Evolutionary conservation across 108 stramenopile species (phyloP), one percentile per base, ranked within the genome.

Genomic region (Cyclotella choctawhatcheeana): DNA sequence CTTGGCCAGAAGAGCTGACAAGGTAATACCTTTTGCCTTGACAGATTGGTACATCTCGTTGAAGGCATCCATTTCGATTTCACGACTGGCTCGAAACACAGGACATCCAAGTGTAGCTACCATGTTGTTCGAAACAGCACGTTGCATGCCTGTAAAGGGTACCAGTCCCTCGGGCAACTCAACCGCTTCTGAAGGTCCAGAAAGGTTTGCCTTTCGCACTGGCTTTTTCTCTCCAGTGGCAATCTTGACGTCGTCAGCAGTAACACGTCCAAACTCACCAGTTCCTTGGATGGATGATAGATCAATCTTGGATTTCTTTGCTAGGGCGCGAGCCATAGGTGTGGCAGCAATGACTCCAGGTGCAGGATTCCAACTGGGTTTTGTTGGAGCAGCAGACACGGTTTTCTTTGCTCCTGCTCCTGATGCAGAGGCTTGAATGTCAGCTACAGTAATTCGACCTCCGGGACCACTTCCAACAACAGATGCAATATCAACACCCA

Each of bases 51-150:
- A 99, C 50, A 99, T 79, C 24, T 82, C 88, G 75, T 99, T 95
- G 77, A 99, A 97, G 16, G 78, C 81, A 63, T 96, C 92, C 88
- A 97, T 99, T 64, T 85, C 77, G 65, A 99, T 96, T 40, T 92
- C 91, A 20, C 94, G 84, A 51, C 91, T 91, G 17, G 97, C 97
- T 52, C 93, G 91, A 94, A 99, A 99, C 27, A 95, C 86, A 7
- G 98, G 98, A 21, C 89, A 88, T 43, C 82, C 70, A 35, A 98
- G 79, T 18, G 96, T 98, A 32, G 89, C 93, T 67, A 89, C 93
- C 98, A 99, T 99, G 86, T 99, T 99, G 84, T 93, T 93, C 55
- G 93, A 91, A 56, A 99, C 97, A 27, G 98, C 98, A 62, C 90
- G 88, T 80, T 97, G 97, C 98, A 99, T 99, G 48, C 97, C 97